These are phyloP conservation scores for Houttuynia cordata DNA, from an alignment of 164 flowering plant species.

Conservation along the genomic window DNA sequence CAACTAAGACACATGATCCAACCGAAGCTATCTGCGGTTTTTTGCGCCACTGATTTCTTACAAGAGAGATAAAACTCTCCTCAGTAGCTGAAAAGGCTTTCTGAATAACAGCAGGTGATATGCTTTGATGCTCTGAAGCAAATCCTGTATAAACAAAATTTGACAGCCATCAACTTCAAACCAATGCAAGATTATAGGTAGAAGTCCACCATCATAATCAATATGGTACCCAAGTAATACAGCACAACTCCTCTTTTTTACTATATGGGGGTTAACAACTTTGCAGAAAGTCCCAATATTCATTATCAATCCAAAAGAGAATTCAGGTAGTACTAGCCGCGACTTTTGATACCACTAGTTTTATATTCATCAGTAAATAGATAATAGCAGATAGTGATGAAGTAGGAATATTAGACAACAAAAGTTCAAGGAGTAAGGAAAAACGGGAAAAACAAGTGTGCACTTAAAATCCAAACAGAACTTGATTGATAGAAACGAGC, in stretches of 20 bases:
- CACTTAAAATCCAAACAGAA: neutral
- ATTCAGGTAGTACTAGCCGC: neutral
- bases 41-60: slow-evolving; percentile 46
- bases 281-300: no score
- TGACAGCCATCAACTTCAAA: no score
- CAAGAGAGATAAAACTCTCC: slow-evolving; percentile 58
- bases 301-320: neutral
- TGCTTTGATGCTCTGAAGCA: slow-evolving; percentile 43
- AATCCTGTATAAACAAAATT: slow-evolving; percentile 38
- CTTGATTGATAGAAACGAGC: neutral
- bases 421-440: neutral
- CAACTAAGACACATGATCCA: slow-evolving; percentile 91
- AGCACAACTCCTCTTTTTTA: neutral
- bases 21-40: slow-evolving; percentile 82
- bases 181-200: no score
- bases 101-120: slow-evolving; percentile 60
- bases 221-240: neutral
- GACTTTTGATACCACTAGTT: no score
- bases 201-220: neutral
- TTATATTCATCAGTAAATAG: neutral
- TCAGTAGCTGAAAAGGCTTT: slow-evolving; percentile 69
- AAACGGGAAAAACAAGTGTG: neutral
- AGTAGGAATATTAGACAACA: neutral
- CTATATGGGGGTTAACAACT: neutral
- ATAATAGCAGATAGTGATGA: neutral